Evolutionary conservation across 164 flowering plant species (phyloP), one percentile per base, ranked within the genome.

Genomic region (Umbilicus rupestris): DNA sequence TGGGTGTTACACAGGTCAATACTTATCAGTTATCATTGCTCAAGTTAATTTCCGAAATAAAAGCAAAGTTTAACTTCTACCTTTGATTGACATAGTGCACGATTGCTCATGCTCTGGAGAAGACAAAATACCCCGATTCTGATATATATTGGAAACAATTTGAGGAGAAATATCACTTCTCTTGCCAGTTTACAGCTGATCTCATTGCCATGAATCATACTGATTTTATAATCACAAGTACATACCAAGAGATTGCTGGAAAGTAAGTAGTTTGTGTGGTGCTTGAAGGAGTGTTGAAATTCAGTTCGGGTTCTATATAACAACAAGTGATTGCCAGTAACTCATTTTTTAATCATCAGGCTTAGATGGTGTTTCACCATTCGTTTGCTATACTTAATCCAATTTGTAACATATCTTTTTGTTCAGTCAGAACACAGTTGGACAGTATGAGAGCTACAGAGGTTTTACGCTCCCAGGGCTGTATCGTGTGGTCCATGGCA

Each of bases 221-320:
- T 22, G 99, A 94, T 80, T 94, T 94, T 73, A 91, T 94, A 45
- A 91, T 94, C 81, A 94, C 99, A 49, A 91, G 99, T 70, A 91
- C 99, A 55, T 94, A 87, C 73, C 98, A 94, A 74, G 97, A 91
- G 76, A 94, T 94, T 68, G 97, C 98, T 0, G 99, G 99, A 83
- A 87, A 86, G 99, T 91, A 80, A 78, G 79, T 75, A 26, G 31
- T 24, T 55, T 26, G 16, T 26, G 24, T 52, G 59, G 31, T 52
- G 59, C 5, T 52, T 26, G 31, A 14, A 52, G 30, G 6, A 41
- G 44, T 41, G 44, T 6, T 20, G 28, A 10, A 2, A 26, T 26
- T 24, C 4, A 24, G 30, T 26, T 14, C 31, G 1, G 26, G 14
- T 24, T 52, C 1, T 26, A 2, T 8, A 52, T 1, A 10, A 52